phyloP scores from a whole-genome alignment of 192 early-diverging fungal species.

The Umbelopsis vinacea region DNA sequence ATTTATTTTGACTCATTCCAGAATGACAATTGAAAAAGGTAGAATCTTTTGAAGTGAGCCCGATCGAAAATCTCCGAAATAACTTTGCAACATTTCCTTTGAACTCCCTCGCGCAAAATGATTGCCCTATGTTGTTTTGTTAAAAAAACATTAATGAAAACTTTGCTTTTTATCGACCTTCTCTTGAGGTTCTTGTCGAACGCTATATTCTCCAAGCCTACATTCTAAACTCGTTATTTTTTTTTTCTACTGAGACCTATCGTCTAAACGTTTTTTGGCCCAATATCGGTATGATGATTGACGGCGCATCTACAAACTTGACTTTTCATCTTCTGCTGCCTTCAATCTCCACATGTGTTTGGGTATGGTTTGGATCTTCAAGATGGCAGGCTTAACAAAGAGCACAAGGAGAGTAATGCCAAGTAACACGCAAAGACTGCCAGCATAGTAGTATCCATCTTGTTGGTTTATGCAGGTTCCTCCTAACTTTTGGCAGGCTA shows the following conservation, averaged over 20 bases:
- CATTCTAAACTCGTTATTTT: not conserved
- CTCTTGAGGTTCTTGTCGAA: too few species aligned
- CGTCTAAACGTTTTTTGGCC: too few species aligned
- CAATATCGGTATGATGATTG: too few species aligned
- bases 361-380: constrained; percentile 55
- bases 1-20: constrained; percentile 27
- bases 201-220: too few species aligned
- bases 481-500: constrained; percentile 61
- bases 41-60: too few species aligned
- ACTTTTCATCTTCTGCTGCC: constrained; percentile 16
- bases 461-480: constrained; percentile 70
- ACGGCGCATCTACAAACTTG: not conserved
- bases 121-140: too few species aligned
- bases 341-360: constrained; percentile 35
- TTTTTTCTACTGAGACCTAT: not conserved
- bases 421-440: constrained; percentile 69
- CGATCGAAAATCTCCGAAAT: too few species aligned
- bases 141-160: too few species aligned
- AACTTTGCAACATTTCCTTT: too few species aligned
- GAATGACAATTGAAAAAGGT: not conserved
- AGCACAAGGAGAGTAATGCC: constrained; percentile 61
- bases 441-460: constrained; percentile 92
- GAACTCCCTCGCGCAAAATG: too few species aligned
- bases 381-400: constrained; percentile 67
- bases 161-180: too few species aligned